Conservation (phyloP, 805 yeast species). For the Cyberlindnera suaveolens region DNA sequence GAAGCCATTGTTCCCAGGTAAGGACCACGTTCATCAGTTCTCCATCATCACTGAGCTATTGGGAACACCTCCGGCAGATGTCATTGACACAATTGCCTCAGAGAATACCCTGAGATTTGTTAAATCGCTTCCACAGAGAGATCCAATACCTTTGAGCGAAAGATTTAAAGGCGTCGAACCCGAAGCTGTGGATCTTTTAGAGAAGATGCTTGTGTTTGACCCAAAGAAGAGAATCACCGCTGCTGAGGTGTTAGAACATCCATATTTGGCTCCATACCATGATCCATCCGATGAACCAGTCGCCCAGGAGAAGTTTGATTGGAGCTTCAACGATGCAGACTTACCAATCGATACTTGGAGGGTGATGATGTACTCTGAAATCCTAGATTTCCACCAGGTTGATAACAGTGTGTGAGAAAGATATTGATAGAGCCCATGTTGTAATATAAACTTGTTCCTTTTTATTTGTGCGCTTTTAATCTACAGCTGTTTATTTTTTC, state of each 20-base stretch:
- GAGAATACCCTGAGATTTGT: conserved; percentile 94
- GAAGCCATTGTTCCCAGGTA: conserved; percentile 94
- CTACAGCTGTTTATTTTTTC: not conserved
- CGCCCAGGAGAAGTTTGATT: conserved; percentile 88
- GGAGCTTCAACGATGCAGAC: conserved; percentile 98
- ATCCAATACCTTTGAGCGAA: conserved; percentile 82
- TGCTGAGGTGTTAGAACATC: conserved; percentile 82
- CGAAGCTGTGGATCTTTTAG: conserved; percentile 81
- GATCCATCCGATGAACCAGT: conserved; percentile 97
- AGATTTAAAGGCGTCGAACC: conserved; percentile 76
- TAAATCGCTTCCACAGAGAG: conserved; percentile 86
- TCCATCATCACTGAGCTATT: conserved; percentile 92
- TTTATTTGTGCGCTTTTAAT: not conserved
- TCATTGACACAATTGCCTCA: conserved; percentile 90
- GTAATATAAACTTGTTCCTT: not conserved
- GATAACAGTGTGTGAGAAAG: conserved; percentile 14
- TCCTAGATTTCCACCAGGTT: conserved; percentile 90
- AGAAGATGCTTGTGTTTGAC: conserved; percentile 89
- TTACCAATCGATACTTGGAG: conserved; percentile 98
- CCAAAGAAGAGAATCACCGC: conserved; percentile 94
- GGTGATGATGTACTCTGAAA: conserved; percentile 98
- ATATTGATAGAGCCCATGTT: too few relatives aligned
- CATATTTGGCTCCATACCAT: conserved; percentile 90
- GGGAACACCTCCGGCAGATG: conserved; percentile 96
- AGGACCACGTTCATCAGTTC: conserved; percentile 97